Percentiles rank a stretch among this genome's conserved stretches.
phyloP scores from a whole-genome alignment of 345 rosid genomes.

The Rhodamnia rubescens region DNA sequence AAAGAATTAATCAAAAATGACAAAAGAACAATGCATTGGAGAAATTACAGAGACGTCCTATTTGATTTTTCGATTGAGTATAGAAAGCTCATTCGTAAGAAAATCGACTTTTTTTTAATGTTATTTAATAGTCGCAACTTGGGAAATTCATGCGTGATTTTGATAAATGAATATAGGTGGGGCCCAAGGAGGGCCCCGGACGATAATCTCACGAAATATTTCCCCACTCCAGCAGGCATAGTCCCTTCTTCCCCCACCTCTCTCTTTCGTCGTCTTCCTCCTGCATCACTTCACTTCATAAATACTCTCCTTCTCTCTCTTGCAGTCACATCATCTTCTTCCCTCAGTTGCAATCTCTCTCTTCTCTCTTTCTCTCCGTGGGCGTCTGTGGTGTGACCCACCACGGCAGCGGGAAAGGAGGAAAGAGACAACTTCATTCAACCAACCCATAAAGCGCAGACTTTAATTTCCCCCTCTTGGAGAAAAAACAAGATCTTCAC shows the following conservation, averaged over 20 bases:
- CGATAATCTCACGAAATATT: not conserved
- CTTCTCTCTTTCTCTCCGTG: not conserved
- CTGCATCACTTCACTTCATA: not conserved
- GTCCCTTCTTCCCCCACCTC: not conserved
- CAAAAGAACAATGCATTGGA: no score
- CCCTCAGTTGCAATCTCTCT: not conserved
- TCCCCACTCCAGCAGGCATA: not conserved
- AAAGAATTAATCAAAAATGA: no score
- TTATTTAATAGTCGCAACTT: not conserved
- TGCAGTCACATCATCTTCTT: not conserved
- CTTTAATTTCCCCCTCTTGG: not conserved
- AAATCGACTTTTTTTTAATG: not conserved
- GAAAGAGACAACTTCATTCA: not conserved
- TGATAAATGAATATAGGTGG: not conserved
- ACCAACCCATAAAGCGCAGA: not conserved
- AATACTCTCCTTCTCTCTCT: not conserved
- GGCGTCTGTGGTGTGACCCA: not conserved
- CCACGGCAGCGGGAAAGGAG: not conserved
- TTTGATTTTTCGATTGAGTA: not conserved
- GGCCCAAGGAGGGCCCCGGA: not conserved
- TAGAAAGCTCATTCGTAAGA: not conserved
- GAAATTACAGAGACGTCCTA: no score
- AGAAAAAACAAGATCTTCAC: not conserved
- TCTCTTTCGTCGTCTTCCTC: not conserved
- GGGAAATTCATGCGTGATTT: no score